These are phyloP conservation scores for Uronychia setigera DNA, from an alignment of 73 alveolate genomes.

Conservation along the genomic window DNA sequence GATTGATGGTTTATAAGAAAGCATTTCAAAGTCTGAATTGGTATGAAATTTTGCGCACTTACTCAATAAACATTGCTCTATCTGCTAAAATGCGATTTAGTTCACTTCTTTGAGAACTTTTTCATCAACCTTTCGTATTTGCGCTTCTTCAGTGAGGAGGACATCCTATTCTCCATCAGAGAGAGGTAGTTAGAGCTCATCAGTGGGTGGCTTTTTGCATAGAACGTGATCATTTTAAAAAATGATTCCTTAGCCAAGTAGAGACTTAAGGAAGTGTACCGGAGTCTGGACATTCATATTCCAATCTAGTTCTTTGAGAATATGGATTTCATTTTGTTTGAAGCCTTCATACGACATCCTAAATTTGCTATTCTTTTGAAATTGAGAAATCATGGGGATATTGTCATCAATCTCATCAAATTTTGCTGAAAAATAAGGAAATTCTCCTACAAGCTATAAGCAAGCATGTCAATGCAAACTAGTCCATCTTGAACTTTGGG, in stretches of 20 bases:
- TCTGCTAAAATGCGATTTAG: background rate
- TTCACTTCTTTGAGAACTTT: background rate
- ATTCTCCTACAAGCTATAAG: background rate
- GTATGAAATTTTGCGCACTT: background rate
- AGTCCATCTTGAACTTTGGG: background rate
- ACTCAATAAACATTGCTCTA: background rate
- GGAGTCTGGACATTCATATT: background rate
- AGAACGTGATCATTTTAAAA: background rate
- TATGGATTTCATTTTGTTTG: background rate
- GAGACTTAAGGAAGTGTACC: background rate
- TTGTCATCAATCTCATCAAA: background rate
- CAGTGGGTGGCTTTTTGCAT: too few species aligned
- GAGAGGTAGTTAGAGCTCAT: too few species aligned
- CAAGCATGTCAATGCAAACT: background rate
- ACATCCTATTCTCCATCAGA: too few species aligned
- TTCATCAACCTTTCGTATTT: background rate
- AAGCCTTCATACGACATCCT: background rate
- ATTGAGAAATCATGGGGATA: background rate
- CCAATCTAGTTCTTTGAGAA: background rate
- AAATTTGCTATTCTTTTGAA: background rate
- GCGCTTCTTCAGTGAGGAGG: background rate
- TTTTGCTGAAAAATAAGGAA: background rate
- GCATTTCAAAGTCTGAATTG: background rate
- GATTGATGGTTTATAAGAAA: background rate
- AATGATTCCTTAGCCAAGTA: background rate